Evolutionary conservation across 495 filamentous ascomycete species (phyloP).

Genomic region (Penicillium ucsense): DNA sequence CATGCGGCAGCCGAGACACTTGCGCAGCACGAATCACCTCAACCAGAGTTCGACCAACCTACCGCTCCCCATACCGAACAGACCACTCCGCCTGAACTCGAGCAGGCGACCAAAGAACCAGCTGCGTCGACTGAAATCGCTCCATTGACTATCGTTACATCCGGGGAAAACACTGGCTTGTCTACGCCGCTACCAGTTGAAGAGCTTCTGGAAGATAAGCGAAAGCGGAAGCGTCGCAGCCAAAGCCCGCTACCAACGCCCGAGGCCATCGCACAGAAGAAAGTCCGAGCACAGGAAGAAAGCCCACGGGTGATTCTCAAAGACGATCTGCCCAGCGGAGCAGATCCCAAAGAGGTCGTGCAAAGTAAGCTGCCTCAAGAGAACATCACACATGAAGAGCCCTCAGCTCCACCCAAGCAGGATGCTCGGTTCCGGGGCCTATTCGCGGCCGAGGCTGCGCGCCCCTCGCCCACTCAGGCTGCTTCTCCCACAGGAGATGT

Average conservation of each 20-base stretch:
- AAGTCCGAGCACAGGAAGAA: constrained; percentile 26
- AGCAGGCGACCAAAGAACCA: constrained; percentile 5
- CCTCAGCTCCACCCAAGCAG: constrained; percentile 15
- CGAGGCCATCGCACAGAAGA: constrained; percentile 35
- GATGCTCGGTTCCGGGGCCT: constrained; percentile 47
- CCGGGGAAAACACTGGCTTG: constrained; percentile 20
- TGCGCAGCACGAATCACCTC: neutral
- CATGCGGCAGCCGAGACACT: constrained; percentile 13
- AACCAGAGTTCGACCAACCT: constrained; percentile 12
- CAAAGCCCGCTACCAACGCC: constrained; percentile 53
- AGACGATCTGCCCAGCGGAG: constrained; percentile 16
- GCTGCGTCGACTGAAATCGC: constrained; percentile 8
- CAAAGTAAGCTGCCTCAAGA: constrained; percentile 3
- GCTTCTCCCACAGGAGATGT: constrained; percentile 16
- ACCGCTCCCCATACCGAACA: no score
- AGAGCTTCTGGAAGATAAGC: constrained; percentile 44
- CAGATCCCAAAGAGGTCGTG: constrained; percentile 1
- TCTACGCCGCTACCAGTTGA: constrained; percentile 27
- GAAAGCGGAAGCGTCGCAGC: constrained; percentile 68
- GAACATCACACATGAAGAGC: constrained; percentile 8
- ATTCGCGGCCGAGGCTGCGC: constrained; percentile 27
- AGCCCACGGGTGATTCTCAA: constrained; percentile 19
- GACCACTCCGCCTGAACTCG: constrained; percentile 11
- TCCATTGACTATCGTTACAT: constrained; percentile 8
- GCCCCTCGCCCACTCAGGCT: constrained; percentile 2